Base-by-base conservation (phyloP, 1,139 yeast genomes). In the Ogataea hybrid region DNA sequence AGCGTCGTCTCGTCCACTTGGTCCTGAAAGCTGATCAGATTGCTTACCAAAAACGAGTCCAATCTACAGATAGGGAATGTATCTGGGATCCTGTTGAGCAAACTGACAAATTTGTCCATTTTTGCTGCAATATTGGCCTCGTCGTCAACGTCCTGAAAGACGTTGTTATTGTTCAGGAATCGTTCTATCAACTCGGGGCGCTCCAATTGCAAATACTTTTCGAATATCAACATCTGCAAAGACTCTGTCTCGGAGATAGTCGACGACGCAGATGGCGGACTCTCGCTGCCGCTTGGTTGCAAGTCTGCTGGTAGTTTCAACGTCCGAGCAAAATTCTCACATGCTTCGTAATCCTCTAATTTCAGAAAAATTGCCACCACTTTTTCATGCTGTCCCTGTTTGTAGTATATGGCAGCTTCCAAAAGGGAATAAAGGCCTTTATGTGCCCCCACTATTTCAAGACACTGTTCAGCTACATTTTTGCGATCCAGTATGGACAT, bases 271-370 rank as follows among this genome's bases (percentile, higher is more conserved):
- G 43, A 27, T 9, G 38, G 27, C 18, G 40, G 22, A 8, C 34
- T 8, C 23, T 34, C 41, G 15, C 9, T 12, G n/a, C 36, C 37
- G 6, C n/a, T 16, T 9, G 31, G 20, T 18, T 28, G 11, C 28
- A 30, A 10, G 38, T 41, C 35, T 21, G 46, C 50, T 7, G 59
- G 55, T 2, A 61, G 48, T 5, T 30, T 42, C 9, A 59, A 38
- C 1, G 45, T 45, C 4, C 49, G 46, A 2, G 67, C 66, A 46
- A 59, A 60, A 5, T 23, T 23, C 39, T 64, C 68, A 4, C 63
- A 64, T 4, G 65, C 51, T 9, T 20, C 43, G 41, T 48, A 64
- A 41, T 65, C 69, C 7, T 52, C 52, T 12, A 59, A 20, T 1
- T 50, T 42, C 31, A 59, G 55, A 3, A 58, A 46, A 12, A 34